phyloP scores from a whole-genome alignment of 495 filamentous ascomycete species.

The Parathielavia appendiculata region DNA sequence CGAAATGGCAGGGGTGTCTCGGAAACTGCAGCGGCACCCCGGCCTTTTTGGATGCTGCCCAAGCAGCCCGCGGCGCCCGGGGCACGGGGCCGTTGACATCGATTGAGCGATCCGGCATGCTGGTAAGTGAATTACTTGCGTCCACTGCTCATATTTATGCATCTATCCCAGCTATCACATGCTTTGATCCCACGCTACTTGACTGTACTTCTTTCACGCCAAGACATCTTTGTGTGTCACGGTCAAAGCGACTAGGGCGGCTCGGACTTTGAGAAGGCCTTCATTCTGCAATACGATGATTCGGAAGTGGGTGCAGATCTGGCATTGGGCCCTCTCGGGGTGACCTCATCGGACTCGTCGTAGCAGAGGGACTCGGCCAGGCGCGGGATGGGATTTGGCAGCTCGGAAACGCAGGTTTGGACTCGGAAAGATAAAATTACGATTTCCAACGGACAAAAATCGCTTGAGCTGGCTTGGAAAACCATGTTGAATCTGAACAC shows the following conservation, averaged over 20 bases:
- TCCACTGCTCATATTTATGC: not conserved
- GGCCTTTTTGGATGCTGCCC: constrained; percentile 1
- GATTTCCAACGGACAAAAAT: too few relatives aligned
- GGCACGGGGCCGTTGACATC: not conserved
- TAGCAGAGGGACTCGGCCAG: not conserved
- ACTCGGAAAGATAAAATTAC: too few relatives aligned
- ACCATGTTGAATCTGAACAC: too few relatives aligned
- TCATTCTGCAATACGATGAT: not conserved
- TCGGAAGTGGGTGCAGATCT: constrained; percentile 6
- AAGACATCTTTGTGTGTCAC: constrained; percentile 7
- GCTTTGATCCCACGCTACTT: not conserved
- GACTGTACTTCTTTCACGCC: not conserved
- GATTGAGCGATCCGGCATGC: not conserved
- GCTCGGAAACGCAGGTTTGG: too few relatives aligned
- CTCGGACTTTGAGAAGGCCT: not conserved
- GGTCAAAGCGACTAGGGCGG: not conserved
- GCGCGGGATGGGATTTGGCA: not conserved
- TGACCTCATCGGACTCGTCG: not conserved
- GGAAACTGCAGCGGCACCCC: constrained; percentile 7
- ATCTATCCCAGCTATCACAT: constrained; percentile 25
- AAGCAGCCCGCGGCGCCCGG: constrained; percentile 7
- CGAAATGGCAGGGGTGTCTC: not conserved
- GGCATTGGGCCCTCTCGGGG: not conserved
- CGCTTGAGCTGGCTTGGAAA: too few relatives aligned
- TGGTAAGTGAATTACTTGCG: not conserved